phyloP scores from a whole-genome alignment of 176 grass and related monocot genomes.

The Hsuehochloa calcarea region DNA sequence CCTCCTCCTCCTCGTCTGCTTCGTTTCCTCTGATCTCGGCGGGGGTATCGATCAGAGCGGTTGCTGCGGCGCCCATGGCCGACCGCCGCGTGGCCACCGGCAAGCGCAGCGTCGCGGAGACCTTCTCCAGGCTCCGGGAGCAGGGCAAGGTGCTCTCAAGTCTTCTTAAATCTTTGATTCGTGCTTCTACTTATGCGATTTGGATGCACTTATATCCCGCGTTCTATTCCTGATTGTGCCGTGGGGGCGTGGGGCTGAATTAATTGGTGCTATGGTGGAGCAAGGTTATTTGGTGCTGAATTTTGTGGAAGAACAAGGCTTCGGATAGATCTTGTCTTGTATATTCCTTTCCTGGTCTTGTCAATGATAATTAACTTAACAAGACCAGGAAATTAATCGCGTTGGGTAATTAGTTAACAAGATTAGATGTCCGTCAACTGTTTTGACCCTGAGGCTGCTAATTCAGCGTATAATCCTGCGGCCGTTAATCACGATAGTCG shows the following conservation, averaged over 20 bases:
- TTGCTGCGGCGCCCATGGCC: neutral
- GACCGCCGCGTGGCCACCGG: neutral
- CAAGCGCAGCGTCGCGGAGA: constrained; percentile 28
- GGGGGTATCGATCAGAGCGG: neutral
- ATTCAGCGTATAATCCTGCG: neutral
- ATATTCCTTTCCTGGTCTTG: neutral
- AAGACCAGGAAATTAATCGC: neutral
- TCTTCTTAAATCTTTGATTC: neutral
- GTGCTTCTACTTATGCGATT: neutral
- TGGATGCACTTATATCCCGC: neutral
- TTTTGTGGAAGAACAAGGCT: neutral
- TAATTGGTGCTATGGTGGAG: neutral
- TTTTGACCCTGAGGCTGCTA: neutral
- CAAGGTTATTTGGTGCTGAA: neutral
- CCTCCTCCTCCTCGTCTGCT: neutral
- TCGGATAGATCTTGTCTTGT: neutral
- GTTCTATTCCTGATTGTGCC: no score
- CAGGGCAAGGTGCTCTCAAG: constrained; percentile 34
- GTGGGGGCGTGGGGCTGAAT: no score
- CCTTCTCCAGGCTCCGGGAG: constrained; percentile 45
- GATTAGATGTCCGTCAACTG: neutral
- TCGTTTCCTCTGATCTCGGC: neutral
- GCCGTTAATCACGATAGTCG: neutral
- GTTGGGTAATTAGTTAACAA: neutral
- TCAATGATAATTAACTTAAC: neutral